Conservation (phyloP, 1,284 basidiomycete species). For the Sporisorium scitamineum region DNA sequence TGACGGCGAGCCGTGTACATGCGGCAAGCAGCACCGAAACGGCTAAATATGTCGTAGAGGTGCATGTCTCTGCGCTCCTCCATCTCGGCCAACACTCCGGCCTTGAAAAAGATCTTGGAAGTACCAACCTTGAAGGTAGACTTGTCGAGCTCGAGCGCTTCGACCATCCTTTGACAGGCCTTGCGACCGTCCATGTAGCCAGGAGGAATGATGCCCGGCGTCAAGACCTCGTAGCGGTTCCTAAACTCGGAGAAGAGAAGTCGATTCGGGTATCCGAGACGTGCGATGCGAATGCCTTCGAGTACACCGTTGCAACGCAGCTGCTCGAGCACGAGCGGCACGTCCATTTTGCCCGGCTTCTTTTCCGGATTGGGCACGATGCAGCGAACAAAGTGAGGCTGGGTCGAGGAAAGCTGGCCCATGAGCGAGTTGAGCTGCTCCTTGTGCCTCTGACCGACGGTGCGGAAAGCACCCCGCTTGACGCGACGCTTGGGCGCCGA, state of each 20-base stretch:
- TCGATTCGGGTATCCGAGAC: conserved; percentile 95
- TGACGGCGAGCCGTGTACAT: conserved; percentile 88
- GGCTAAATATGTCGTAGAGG: conserved; percentile 88
- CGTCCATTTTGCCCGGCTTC: conserved; percentile 90
- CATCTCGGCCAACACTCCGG: conserved; percentile 95
- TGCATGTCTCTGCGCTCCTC: conserved; percentile 91
- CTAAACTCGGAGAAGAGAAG: conserved; percentile 97
- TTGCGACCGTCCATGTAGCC: conserved; percentile 98
- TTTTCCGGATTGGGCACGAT: conserved; percentile 96
- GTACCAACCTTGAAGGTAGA: conserved; percentile 90
- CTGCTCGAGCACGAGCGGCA: conserved; percentile 95
- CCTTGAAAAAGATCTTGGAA: conserved; percentile 99
- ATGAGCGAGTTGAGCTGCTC: conserved; percentile 94
- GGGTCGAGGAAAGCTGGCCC: conserved; percentile 89
- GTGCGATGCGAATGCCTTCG: conserved; percentile 97
- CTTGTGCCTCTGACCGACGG: conserved; percentile 94
- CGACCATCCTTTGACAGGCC: conserved; percentile 92
- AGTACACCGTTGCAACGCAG: conserved; percentile 98
- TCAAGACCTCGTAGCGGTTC: conserved; percentile 94
- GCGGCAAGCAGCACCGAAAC: conserved; percentile 85
- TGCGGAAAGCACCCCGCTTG: conserved; percentile 97
- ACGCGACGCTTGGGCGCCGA: conserved; percentile 76
- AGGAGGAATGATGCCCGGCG: conserved; percentile 88
- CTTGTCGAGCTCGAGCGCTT: conserved; percentile 87
- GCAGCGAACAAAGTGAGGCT: conserved; percentile 98